Evolutionary conservation across 805 yeast genomes (phyloP), one percentile per base, ranked within the genome.

Genomic region (Candida arabinofermentans): DNA sequence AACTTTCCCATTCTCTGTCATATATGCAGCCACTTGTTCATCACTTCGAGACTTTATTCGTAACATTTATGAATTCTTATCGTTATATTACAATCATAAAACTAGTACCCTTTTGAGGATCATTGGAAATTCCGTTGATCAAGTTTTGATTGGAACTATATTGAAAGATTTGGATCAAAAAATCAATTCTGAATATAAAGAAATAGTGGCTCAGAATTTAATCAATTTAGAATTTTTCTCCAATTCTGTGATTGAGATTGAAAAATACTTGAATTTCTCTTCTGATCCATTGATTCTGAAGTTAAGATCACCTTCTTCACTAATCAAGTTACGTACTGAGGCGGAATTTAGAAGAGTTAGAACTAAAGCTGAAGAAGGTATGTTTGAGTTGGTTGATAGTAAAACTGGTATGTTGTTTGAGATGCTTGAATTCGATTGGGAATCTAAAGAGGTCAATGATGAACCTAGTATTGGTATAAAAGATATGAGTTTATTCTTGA

Each of bases 201-300:
- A 91, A 62, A 90, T 88, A 50, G 75, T 88, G 22, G 83, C 96
- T 0, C 98, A 93, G 66, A 86, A 87, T 50, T 71, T 86, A 50
- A 83, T 93, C 43, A 89, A 93, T 59, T 67, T 91, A 54, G 96
- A 91, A 58, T 87, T 86, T 59, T 91, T 90, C 60, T 72, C 86
- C 32, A 79, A 72, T 51, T 87, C 95, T 42, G 75, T 90, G 8
- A 69, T 70, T 39, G 89, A 84, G 58, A 71, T 91, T 37, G 81
- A 79, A n/a, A 66, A 67, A 38, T 55, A 67, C 42, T 36, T 62
- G 27, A 62, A 62, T 42, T 49, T 32, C 36, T 53, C 65, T 12
- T 37, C 43, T 16, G 55, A 62, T 71, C 70, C 35, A 48, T 62
- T 42, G 66, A 72, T 48, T 51, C 64, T 46, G 59, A 67, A 57